Base-by-base conservation (phyloP, 768 basidiomycete genomes). In the Leucogyrophana mollusca region DNA sequence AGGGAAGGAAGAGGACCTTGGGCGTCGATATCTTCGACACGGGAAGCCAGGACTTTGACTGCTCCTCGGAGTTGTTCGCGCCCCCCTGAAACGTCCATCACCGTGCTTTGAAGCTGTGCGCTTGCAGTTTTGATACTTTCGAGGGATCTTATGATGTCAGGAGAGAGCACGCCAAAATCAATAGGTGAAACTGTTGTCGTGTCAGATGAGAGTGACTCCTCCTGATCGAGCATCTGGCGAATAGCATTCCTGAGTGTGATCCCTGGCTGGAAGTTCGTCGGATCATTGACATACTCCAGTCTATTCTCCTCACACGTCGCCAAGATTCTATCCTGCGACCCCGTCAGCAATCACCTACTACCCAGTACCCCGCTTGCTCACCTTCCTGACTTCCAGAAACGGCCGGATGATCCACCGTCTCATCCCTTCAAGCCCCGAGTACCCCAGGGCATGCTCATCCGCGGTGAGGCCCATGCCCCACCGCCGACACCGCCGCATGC, bases 201-300 rank as follows among this genome's bases (percentile, higher is more conserved):
- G 23, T 13, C 27, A 37, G 20, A 23, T 43, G 8, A 43, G 34
- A 50, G 9, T 49, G 46, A 27, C 27, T n/a, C 27, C 13, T 46
- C 45, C 34, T 42, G 18, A 8, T 22, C 25, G 20, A 79, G 61
- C 49, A 63, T 54, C 17, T 79, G 70, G n/a, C 90, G 80, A 27
- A 92, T 73, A 14, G 79, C 77, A 63, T 93, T 93, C 14, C 90
- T 76, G 27, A 82, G 62, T 0, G 90, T 90, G 34, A 87, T 47
- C 4, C 74, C 73, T 2, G 89, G 86, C 53, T 90, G 83, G 46
- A 83, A 81, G 57, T 93, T 93, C 14, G 88, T 86, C 0, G 68
- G 62, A 56, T 93, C 90, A 16, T 69, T 66, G 34, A 85, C 72
- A 61, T 84, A 93, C 47, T 73, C 67, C 7, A 91, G 61, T 1